Percentiles rank a stretch among this genome's conserved stretches.
phyloP scores from a whole-genome alignment of 1,284 basidiomycete species.

The Apiotrichum domesticum region DNA sequence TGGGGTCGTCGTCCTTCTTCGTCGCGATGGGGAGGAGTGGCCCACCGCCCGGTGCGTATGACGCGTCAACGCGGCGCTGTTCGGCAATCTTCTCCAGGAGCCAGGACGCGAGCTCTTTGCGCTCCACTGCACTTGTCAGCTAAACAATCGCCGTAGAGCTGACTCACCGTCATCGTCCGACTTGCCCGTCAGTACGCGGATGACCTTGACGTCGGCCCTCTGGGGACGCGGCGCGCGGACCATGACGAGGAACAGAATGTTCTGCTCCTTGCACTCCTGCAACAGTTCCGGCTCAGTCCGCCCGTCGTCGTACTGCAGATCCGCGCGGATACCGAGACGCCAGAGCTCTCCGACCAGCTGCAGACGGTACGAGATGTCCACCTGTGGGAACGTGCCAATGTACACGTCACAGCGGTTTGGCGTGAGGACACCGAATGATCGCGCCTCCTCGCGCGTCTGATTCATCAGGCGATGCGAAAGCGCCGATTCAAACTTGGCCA shows the following conservation, averaged over 20 bases:
- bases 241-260: slow-evolving; percentile 45
- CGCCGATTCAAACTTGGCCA: slow-evolving; percentile 47
- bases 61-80: slow-evolving; percentile 43
- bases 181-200: slow-evolving; percentile 12
- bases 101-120: slow-evolving; percentile 37
- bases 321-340: slow-evolving; percentile 52
- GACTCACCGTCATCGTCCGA: slow-evolving; percentile 42
- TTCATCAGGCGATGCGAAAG: slow-evolving; percentile 45
- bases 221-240: slow-evolving; percentile 27
- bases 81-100: slow-evolving; percentile 40
- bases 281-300: slow-evolving; percentile 38
- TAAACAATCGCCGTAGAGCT: not conserved
- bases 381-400: slow-evolving; percentile 49
- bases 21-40: slow-evolving; percentile 23
- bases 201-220: slow-evolving; percentile 40
- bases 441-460: slow-evolving; percentile 46
- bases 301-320: slow-evolving; percentile 52
- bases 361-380: slow-evolving; percentile 49
- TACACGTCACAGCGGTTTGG: slow-evolving; percentile 54
- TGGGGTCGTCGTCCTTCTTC: not conserved
- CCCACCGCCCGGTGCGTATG: slow-evolving; percentile 30
- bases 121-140: slow-evolving; percentile 27
- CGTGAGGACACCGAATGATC: slow-evolving; percentile 49
- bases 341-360: slow-evolving; percentile 53
- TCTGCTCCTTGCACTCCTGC: slow-evolving; percentile 45